These are phyloP conservation scores for Irpex sp. DNA, from an alignment of 1,284 basidiomycete genomes.

Conservation along the genomic window DNA sequence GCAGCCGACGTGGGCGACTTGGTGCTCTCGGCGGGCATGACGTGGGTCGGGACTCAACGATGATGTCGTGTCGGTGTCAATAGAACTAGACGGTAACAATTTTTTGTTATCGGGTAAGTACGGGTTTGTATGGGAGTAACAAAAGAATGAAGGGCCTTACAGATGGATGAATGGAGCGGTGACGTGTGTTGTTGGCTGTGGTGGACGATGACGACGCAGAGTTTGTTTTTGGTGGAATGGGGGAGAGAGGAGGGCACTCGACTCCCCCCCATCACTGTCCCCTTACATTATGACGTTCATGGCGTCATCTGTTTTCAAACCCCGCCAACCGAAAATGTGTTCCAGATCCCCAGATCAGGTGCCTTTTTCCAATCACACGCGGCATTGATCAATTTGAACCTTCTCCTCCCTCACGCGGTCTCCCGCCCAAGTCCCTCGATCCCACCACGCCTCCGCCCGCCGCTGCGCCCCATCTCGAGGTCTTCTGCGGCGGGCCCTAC, in stretches of 20 bases:
- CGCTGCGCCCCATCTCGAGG: not conserved
- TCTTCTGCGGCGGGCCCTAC: not conserved
- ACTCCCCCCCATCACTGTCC: not conserved
- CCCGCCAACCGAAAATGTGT: not conserved
- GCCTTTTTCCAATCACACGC: not conserved
- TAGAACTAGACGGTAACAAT: not conserved
- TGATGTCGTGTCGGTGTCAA: slow-evolving; percentile 2
- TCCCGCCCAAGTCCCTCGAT: not conserved
- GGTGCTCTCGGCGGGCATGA: not conserved
- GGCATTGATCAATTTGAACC: not conserved
- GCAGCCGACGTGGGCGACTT: not conserved
- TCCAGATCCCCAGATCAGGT: not conserved
- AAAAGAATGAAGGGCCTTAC: not conserved
- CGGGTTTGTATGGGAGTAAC: not conserved
- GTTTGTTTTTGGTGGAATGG: not conserved
- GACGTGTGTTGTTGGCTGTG: not conserved
- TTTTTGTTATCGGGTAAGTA: not conserved
- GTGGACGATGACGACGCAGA: not conserved
- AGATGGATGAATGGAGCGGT: not conserved
- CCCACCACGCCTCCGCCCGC: not conserved
- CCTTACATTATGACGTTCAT: slow-evolving; percentile 1
- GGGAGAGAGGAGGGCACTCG: slow-evolving; percentile 1
- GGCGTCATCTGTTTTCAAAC: not conserved
- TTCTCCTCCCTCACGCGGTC: not conserved
- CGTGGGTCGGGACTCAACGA: not conserved